Evolutionary conservation across 2,329 filamentous ascomycete species (phyloP), one percentile per base, ranked within the genome.

Genomic region (Neonectria faginata): DNA sequence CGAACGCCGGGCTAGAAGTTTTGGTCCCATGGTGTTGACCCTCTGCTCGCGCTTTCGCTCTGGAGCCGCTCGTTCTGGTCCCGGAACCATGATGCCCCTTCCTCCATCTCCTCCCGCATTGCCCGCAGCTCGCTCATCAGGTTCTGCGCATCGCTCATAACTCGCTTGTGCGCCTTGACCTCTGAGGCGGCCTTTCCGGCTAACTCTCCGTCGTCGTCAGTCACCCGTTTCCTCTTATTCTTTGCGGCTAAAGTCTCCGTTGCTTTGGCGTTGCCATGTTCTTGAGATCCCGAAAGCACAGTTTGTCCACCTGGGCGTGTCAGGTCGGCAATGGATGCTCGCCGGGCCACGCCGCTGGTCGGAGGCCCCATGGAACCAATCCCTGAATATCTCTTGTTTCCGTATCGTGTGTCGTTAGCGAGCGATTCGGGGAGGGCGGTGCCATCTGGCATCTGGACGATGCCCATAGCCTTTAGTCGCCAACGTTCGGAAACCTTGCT

Each of bases 401-500:
- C 78, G 58, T 78, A 75, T 44, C 81, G 72, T 69, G 84, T 80
- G 27, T 85, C 81, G 39, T 80, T 70, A 12, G 83, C 84, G 44
- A 88, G 77, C 3, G 80, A 79, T 66, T 88, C 85, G 6, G 85
- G 85, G 3, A 86, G 70, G 65, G 84, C 85, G 52, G 83, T 81
- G n/a, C 85, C 81, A 65, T 88, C 82, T 5, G 83, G 80, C 80
- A 86, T 82, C 65, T 82, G 83, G 3, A 86, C 83, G 18, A 87
- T 79, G 10, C 82, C 83, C 82, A 84, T 83, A 45, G 82, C 82
- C 56, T 83, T 84, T 62, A 85, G 76, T 5, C 78, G 76, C 83
- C 83, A 85, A 42, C 80, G 76, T 57, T 81, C 80, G 7, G 81
- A 83, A 7, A 79, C 79, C 55, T 75, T 80, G 70, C 79, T 82